phyloP scores from a whole-genome alignment of 139 green algal species.

The Chlamydomonas applanata region DNA sequence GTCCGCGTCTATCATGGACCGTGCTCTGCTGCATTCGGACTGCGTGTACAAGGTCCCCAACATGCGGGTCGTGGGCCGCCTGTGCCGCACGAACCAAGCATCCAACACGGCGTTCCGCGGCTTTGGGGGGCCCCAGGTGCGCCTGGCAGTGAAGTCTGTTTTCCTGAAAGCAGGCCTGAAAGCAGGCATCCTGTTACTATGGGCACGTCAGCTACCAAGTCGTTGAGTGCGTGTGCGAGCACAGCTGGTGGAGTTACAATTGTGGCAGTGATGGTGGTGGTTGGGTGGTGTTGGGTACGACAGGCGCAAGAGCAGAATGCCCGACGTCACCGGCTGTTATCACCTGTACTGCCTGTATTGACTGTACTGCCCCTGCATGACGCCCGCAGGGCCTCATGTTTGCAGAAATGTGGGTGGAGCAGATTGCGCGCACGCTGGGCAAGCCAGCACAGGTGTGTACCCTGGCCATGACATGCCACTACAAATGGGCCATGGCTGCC shows the following conservation, averaged over 20 bases:
- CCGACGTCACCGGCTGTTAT: too few species aligned
- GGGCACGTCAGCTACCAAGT: too few species aligned
- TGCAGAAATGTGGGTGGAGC: constrained; percentile 84
- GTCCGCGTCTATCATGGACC: constrained; percentile 79
- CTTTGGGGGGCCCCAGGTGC: constrained; percentile 89
- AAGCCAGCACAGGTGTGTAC: constrained; percentile 19
- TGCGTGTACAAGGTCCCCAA: constrained; percentile 67
- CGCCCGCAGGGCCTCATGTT: constrained; percentile 77
- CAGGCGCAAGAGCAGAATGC: too few species aligned
- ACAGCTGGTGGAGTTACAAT: too few species aligned
- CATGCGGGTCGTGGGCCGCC: constrained; percentile 62
- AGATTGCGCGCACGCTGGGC: constrained; percentile 35
- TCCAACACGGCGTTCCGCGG: constrained; percentile 95
- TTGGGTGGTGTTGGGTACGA: too few species aligned
- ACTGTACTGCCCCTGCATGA: too few species aligned
- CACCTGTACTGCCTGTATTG: too few species aligned
- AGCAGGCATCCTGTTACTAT: constrained; percentile 96
- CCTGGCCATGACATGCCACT: too few species aligned
- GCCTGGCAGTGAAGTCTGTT: constrained; percentile 56
- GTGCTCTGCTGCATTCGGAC: constrained; percentile 85
- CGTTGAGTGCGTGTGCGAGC: too few species aligned
- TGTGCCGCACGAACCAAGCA: constrained; percentile 86
- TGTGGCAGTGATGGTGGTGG: too few species aligned
- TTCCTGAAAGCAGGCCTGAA: constrained; percentile 83
- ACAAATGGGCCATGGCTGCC: too few species aligned